Evolutionary conservation across 2,329 filamentous ascomycete genomes (phyloP), one percentile per base, ranked within the genome.

Genomic region (Hypomyces perniciosus): DNA sequence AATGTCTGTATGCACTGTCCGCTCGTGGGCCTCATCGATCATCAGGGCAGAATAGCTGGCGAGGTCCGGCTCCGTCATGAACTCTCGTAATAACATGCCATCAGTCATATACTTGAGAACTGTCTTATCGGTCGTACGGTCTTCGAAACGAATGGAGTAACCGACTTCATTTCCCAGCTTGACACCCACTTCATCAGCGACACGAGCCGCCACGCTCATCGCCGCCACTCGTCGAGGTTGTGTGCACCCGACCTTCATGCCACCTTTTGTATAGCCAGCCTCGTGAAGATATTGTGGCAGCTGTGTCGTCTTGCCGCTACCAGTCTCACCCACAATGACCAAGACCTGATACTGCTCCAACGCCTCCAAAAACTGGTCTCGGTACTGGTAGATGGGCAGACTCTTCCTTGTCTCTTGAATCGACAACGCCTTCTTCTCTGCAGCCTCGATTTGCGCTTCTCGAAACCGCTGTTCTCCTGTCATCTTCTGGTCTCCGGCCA

Each of bases 11-110:
- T 90, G 84, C 1, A 97, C 79, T 0, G 90, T 96, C 58, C 93
- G 79, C 66, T 99, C 93, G 79, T 99, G 93, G 0, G 93, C 93
- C 67, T 99, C 93, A 65, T 99, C 93, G 51, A 99, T 92, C 85
- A 99, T 96, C 56, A 99, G 71, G 9, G 85, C 88, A 5, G 88
- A 88, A 61, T 97, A 97, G 12, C 83, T 83, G 1, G 83, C 80
- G 5, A 97, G 73, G 58, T 92, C 84, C 0, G 92, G 91, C 61
- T 95, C 90, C 0, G 89, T 92, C 72, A 96, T 81, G 57, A 96
- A 87, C 65, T 96, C 90, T 64, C 90, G 80, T 30, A 97, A 74
- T 37, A 97, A 74, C 86, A 97, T 95, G 65, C 93, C 93, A 62
- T 99, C 93, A 0, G 93, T 99, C 87, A 95, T 92, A 69, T 96